Evolutionary conservation across 2,329 filamentous ascomycete genomes (phyloP).

Genomic region (Hirsutella thompsonii): DNA sequence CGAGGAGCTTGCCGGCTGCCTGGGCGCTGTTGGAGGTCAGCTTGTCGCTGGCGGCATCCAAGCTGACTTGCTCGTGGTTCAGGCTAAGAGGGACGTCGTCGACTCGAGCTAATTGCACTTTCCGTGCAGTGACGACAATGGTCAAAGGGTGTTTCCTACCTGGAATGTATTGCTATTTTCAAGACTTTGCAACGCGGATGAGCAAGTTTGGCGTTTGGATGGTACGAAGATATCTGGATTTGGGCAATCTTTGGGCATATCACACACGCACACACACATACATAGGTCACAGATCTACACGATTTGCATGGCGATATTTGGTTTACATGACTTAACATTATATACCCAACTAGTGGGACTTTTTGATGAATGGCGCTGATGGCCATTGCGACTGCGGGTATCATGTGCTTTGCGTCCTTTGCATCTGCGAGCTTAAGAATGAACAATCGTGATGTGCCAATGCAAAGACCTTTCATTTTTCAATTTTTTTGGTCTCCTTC

Average conservation of each 20-base stretch:
- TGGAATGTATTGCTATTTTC: background rate
- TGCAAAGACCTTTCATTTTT: too few species aligned
- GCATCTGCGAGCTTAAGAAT: too few species aligned
- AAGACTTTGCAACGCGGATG: too few species aligned
- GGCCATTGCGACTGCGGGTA: background rate
- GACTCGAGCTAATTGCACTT: background rate
- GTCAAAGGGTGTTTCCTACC: background rate
- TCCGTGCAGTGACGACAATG: too few species aligned
- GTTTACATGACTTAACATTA: background rate
- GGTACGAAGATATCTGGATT: too few species aligned
- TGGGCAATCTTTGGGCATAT: too few species aligned
- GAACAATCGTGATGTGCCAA: too few species aligned
- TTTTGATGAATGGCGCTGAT: background rate
- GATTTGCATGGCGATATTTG: background rate
- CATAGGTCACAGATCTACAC: too few species aligned
- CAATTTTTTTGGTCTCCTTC: too few species aligned
- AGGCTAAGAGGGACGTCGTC: slow-evolving; percentile 13
- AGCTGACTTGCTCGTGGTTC: slow-evolving; percentile 14
- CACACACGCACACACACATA: too few species aligned
- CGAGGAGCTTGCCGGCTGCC: slow-evolving; percentile 9
- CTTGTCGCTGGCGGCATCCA: slow-evolving; percentile 10
- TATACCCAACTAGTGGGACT: background rate
- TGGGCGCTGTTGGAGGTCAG: slow-evolving; percentile 11
- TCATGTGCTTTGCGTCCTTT: too few species aligned
- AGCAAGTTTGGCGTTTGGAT: too few species aligned